Percentiles rank a stretch among this genome's conserved stretches.
Conservation (phyloP, 768 basidiomycete genomes). For the Cyathus striatus region DNA sequence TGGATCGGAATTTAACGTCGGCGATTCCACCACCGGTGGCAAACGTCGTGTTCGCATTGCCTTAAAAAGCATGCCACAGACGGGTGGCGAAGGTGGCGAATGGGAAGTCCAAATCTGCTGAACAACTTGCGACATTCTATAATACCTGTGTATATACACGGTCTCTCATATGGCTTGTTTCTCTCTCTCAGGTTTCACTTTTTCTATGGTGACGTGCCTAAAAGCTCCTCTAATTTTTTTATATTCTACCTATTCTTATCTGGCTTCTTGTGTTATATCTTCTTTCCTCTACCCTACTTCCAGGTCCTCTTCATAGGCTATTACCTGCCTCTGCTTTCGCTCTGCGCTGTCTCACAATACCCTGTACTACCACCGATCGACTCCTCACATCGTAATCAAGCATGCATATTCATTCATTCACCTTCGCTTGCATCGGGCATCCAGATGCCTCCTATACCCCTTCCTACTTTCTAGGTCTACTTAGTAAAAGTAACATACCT, state of each 20-base stretch:
- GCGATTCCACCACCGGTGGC: slow-evolving; percentile 25
- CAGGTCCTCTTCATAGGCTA: slow-evolving; percentile 1
- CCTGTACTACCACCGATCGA: slow-evolving; percentile 1
- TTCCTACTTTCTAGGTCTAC: background rate
- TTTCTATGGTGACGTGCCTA: slow-evolving; percentile 4
- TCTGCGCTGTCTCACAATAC: background rate
- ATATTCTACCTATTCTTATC: slow-evolving; percentile 1
- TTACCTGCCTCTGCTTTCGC: background rate
- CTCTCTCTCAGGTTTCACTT: background rate
- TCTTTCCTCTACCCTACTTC: slow-evolving; percentile 6
- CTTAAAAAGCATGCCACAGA: slow-evolving; percentile 56
- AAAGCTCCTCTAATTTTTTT: background rate
- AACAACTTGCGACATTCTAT: slow-evolving; percentile 7
- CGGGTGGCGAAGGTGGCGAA: slow-evolving; percentile 66
- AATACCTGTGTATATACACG: background rate
- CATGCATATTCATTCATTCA: background rate
- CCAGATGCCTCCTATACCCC: background rate
- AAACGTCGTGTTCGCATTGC: slow-evolving; percentile 63
- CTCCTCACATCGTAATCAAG: background rate
- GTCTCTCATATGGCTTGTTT: background rate
- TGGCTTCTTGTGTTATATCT: slow-evolving; percentile 6
- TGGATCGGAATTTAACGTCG: slow-evolving; percentile 30
- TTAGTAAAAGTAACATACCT: slow-evolving; percentile 3
- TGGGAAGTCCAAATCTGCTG: slow-evolving; percentile 77
- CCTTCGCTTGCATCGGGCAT: background rate